A percentile compares a stretch with the other conserved stretches of the same genome.
Conservation (phyloP, 495 filamentous ascomycete species). For the Cudoniella acicularis region DNA sequence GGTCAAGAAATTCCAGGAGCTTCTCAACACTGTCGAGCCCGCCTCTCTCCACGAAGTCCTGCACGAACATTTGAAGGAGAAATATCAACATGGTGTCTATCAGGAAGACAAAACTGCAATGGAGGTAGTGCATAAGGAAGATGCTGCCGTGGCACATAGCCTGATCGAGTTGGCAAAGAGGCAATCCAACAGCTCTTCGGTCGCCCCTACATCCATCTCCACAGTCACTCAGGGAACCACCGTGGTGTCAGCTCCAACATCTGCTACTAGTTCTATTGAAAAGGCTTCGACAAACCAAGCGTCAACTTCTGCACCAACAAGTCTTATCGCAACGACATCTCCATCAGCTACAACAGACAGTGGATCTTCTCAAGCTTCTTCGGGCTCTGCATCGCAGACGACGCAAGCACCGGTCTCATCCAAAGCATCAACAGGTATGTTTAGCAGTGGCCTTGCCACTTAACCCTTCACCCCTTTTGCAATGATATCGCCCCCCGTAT, state of each 20-base stretch:
- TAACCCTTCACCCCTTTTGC: background rate
- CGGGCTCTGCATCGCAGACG: background rate
- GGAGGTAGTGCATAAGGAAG: conserved; percentile 36
- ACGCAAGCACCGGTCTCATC: background rate
- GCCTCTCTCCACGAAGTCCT: conserved; percentile 39
- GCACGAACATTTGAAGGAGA: conserved; percentile 32
- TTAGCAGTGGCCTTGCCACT: background rate
- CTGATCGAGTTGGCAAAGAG: conserved; percentile 28
- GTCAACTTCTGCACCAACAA: background rate
- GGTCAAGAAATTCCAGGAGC: conserved; percentile 29
- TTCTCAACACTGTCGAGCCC: conserved; percentile 37
- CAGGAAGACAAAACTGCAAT: conserved; percentile 37
- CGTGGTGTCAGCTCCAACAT: background rate
- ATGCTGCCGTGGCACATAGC: conserved; percentile 39
- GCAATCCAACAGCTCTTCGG: conserved; percentile 6
- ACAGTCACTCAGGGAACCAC: background rate
- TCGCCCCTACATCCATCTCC: background rate
- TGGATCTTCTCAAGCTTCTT: background rate
- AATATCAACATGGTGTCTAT: conserved; percentile 44
- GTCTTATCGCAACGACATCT: background rate
- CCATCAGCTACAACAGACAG: background rate
- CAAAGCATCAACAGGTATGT: background rate
- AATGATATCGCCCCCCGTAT: too few species aligned
- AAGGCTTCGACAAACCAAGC: too few species aligned
- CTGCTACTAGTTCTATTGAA: too few species aligned